Evolutionary conservation across 306 rosid genomes (phyloP).

Genomic region (Gleditsia sinensis): DNA sequence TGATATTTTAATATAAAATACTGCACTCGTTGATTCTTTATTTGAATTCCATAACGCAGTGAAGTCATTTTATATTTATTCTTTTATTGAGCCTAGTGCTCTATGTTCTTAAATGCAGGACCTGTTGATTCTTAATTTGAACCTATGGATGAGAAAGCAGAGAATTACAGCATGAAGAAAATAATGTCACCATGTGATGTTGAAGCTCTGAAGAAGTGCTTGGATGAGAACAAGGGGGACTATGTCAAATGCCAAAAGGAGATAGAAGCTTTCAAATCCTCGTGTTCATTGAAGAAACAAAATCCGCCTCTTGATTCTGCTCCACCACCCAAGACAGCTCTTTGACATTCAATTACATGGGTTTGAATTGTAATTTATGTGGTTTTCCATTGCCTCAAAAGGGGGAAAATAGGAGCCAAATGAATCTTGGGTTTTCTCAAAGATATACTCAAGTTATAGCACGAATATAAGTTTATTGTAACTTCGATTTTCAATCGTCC

Average conservation of each 20-base stretch:
- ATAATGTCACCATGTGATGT: constrained; percentile 67
- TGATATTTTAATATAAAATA: background rate
- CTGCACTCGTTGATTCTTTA: background rate
- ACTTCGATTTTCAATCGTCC: background rate
- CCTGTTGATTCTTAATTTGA: constrained; percentile 17
- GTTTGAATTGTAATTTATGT: background rate
- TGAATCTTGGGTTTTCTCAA: background rate
- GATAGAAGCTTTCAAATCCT: constrained; percentile 76
- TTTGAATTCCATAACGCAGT: background rate
- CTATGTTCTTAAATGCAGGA: constrained; percentile 35
- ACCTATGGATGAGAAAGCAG: constrained; percentile 53
- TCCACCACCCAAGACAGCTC: constrained; percentile 25
- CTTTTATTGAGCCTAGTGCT: background rate
- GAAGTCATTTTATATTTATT: background rate
- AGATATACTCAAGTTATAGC: constrained; percentile 10
- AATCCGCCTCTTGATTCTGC: constrained; percentile 46
- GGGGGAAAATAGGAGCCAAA: background rate
- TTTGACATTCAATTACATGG: constrained; percentile 5
- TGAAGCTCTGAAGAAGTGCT: constrained; percentile 80
- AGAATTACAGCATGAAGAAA: constrained; percentile 44
- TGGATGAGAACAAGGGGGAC: constrained; percentile 90
- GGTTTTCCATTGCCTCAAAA: background rate
- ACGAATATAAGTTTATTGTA: background rate
- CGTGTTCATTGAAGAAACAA: constrained; percentile 68
- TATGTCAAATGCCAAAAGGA: constrained; percentile 78